These are phyloP conservation scores for Podospora comata DNA, from an alignment of 495 filamentous ascomycete species.

Conservation along the genomic window DNA sequence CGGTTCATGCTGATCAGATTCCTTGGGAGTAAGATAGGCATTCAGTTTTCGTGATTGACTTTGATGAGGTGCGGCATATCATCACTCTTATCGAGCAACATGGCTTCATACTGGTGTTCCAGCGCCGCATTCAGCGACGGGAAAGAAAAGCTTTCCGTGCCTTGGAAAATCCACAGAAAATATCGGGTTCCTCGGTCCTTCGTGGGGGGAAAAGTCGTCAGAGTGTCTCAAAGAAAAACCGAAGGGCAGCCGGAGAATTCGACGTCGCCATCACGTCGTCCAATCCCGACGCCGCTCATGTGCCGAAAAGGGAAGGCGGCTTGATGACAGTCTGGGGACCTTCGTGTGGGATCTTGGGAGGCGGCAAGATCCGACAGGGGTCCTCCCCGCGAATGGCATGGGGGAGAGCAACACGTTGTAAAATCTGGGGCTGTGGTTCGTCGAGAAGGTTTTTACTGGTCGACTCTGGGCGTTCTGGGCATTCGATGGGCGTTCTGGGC, in stretches of 20 bases:
- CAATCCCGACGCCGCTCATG: conserved; percentile 1
- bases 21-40: not conserved
- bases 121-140: not conserved
- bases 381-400: conserved; percentile 24
- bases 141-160: not conserved
- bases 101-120: not conserved
- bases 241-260: not conserved
- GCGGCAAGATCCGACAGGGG: conserved; percentile 6
- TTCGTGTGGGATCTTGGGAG: conserved; percentile 5
- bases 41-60: not conserved
- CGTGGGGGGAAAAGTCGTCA: not conserved
- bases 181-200: not conserved
- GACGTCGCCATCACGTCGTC: not conserved
- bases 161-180: not conserved
- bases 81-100: not conserved
- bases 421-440: conserved; percentile 19
- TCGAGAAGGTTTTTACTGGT: conserved; percentile 4
- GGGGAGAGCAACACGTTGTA: conserved; percentile 16
- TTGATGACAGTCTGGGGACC: conserved; percentile 5
- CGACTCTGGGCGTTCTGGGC: not conserved
- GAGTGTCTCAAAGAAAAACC: not conserved
- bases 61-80: not conserved
- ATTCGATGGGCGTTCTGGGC: conserved; percentile 1
- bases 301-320: not conserved
- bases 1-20: not conserved